These are phyloP conservation scores for Aspergillus nomiae DNA, from an alignment of 2,329 filamentous ascomycete genomes.

Conservation along the genomic window DNA sequence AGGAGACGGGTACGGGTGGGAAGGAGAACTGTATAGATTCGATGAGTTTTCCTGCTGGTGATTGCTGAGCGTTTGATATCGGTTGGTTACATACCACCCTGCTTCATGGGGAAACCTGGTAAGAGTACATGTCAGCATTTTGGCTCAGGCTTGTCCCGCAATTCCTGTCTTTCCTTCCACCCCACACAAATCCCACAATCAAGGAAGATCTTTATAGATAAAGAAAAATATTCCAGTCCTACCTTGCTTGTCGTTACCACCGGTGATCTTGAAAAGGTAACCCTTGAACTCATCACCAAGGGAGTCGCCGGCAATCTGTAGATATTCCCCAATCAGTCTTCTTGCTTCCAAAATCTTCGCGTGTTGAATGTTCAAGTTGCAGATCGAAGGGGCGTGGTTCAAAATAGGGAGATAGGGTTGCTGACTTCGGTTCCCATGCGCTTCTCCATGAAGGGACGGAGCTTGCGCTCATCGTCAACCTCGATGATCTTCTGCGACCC, in stretches of 20 bases:
- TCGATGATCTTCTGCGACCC: conserved; percentile 99
- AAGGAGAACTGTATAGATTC: conserved; percentile 65
- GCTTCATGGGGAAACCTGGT: conserved; percentile 97
- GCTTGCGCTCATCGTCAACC: conserved; percentile 98
- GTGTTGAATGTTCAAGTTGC: conserved; percentile 12
- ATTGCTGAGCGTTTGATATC: conserved; percentile 26
- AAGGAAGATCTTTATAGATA: not conserved
- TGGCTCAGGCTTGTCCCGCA: conserved; percentile 1
- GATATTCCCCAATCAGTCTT: conserved; percentile 35
- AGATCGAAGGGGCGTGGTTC: conserved; percentile 15
- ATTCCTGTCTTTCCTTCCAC: not conserved
- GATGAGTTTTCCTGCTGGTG: conserved; percentile 30
- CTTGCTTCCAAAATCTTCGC: conserved; percentile 14
- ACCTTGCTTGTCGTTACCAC: conserved; percentile 99
- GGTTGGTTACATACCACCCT: conserved; percentile 65
- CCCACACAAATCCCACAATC: not conserved
- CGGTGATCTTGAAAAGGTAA: conserved; percentile 99
- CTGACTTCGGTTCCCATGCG: conserved; percentile 67
- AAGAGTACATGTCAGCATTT: conserved; percentile 29
- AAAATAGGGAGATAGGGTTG: conserved; percentile 26
- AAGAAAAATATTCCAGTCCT: conserved; percentile 24
- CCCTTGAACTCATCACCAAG: conserved; percentile 99
- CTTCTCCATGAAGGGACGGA: conserved; percentile 98
- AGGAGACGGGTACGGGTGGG: conserved; percentile 98
- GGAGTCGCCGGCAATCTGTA: conserved; percentile 83